A percentile compares a stretch with the other conserved stretches of the same genome.
Evolutionary conservation across 1,139 yeast genomes (phyloP).

Genomic region (Yamadazyma conglobata): DNA sequence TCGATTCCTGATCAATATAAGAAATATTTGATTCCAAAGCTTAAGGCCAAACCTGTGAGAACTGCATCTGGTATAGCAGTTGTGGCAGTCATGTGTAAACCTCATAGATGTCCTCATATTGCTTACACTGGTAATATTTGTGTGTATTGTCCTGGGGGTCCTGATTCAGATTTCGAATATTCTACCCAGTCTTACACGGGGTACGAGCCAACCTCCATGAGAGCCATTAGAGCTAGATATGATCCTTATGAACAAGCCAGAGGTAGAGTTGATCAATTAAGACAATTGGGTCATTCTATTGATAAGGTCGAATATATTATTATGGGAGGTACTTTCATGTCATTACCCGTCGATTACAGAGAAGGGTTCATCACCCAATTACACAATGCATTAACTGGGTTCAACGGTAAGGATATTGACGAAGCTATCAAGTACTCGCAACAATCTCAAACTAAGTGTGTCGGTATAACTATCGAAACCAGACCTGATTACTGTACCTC

Average conservation of each 20-base stretch:
- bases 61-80: conserved; percentile 99
- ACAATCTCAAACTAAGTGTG: conserved; percentile 94
- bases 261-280: conserved; percentile 93
- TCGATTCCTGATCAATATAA: conserved; percentile 96
- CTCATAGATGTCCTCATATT: conserved; percentile 98
- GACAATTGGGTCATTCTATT: conserved; percentile 93
- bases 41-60: conserved; percentile 96
- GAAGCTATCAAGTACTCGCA: conserved; percentile 91
- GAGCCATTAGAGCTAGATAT: conserved; percentile 95
- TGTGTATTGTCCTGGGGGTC: conserved; percentile 99
- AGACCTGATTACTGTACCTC: conserved; percentile 98
- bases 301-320: conserved; percentile 96
- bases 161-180: conserved; percentile 96
- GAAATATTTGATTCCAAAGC: conserved; percentile 84
- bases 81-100: conserved; percentile 99
- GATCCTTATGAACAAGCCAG: conserved; percentile 99
- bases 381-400: conserved; percentile 95
- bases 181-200: conserved; percentile 98
- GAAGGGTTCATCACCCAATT: conserved; percentile 84
- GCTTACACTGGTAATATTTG: conserved; percentile 98
- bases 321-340: conserved; percentile 99
- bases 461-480: conserved; percentile 97
- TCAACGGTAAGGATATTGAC: conserved; percentile 80
- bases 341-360: conserved; percentile 82
- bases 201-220: conserved; percentile 97